Base-by-base conservation (phyloP, 306 rosid genomes). In the Lathyrus oleraceus region DNA sequence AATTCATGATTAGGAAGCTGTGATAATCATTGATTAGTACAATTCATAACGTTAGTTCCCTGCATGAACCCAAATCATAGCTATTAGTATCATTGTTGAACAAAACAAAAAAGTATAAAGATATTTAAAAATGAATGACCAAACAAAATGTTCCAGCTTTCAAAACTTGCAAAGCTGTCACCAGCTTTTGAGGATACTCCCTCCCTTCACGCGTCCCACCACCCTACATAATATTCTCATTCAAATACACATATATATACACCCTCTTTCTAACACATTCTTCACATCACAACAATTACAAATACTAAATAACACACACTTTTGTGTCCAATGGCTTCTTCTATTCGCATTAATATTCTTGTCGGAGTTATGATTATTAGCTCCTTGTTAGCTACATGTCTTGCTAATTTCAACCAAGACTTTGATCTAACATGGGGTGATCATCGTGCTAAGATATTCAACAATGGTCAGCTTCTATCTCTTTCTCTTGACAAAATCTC, bases 401-500 rank as follows among this genome's bases (percentile, higher is more conserved):
- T 52, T 42, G 96, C 83, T 13, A 87, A 70, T 80, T 89, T 92
- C 68, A 47, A 74, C 71, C 83, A 86, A 49, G 89, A 89, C 44
- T 92, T 89, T 65, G 90, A 92, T 75, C 53, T 92, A 5, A 87
- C 85, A 17, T 92, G 96, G 97, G 97, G 96, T 14, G 89, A 61
- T 10, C 43, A 81, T 3, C 84, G 96, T 52, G 90, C 89, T 8
- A 87, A 87, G 84, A 78, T 92, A 68, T 85, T 92, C 75, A 71
- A 57, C 4, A 78, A 79, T 23, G 96, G 97, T 1, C 87, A 77
- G 56, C 90, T 89, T 74, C 87, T 92, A 1, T 89, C 96, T 72
- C 76, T 92, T 12, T 89, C 96, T 0, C 51, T 92, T 2, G 97
- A 89, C 73, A 81, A 47, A 62, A 76, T 77, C 19, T 92, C 97